A percentile compares a stretch with the other conserved stretches of the same genome.
phyloP scores from a whole-genome alignment of 2,329 filamentous ascomycete genomes.

The Coleophoma cylindrospora region DNA sequence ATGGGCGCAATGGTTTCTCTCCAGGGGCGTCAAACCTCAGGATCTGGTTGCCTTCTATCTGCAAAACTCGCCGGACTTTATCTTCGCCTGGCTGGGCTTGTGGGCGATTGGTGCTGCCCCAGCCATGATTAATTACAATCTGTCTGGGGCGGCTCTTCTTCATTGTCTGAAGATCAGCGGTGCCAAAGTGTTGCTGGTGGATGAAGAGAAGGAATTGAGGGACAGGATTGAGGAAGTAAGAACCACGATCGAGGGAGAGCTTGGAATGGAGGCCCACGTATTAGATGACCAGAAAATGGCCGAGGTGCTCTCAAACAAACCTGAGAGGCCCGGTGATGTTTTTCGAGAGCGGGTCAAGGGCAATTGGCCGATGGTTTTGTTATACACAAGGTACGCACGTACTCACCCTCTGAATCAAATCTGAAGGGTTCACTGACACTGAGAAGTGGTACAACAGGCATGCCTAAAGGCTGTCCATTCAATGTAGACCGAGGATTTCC shows the following conservation, averaged over 20 bases:
- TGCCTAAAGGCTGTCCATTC: conserved; percentile 67
- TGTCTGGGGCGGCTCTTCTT: conserved; percentile 56
- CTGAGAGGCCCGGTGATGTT: conserved; percentile 47
- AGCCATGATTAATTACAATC: conserved; percentile 67
- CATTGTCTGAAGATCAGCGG: conserved; percentile 59
- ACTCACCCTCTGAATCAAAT: neutral
- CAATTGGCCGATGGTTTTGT: conserved; percentile 53
- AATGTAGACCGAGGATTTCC: conserved; percentile 39
- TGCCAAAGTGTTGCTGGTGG: conserved; percentile 52
- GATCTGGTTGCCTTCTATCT: conserved; percentile 64
- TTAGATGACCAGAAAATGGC: conserved; percentile 43
- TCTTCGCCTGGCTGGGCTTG: conserved; percentile 60
- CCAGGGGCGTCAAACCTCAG: conserved; percentile 50
- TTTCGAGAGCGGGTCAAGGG: conserved; percentile 46
- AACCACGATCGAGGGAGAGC: conserved; percentile 37
- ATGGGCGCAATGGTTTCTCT: conserved; percentile 57
- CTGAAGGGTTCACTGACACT: conserved; percentile 1
- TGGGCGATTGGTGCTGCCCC: conserved; percentile 64
- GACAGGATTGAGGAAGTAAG: conserved; percentile 53
- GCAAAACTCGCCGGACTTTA: conserved; percentile 62
- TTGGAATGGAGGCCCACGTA: conserved; percentile 49
- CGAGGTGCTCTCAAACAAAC: conserved; percentile 40
- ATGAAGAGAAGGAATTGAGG: conserved; percentile 48
- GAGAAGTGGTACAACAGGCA: conserved; percentile 64
- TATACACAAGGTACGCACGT: conserved; percentile 57